Base-by-base conservation (phyloP, 2,329 filamentous ascomycete genomes). In the Talaromyces rugulosus region DNA sequence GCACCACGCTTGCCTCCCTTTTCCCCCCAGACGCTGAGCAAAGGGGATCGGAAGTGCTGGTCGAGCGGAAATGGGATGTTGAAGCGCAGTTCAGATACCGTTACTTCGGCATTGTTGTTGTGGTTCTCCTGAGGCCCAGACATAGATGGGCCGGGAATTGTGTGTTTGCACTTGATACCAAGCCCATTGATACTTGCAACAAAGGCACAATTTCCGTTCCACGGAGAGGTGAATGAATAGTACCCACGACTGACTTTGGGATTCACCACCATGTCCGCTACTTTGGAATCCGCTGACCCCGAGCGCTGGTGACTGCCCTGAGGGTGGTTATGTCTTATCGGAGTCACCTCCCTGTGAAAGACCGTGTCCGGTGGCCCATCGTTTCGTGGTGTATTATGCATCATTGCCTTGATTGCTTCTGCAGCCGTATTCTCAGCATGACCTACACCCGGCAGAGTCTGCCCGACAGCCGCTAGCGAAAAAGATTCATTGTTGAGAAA, bases 151-250 rank as follows among this genome's bases (percentile, higher is more conserved):
- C 72, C 70, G 4, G 73, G 82, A 1, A 92, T 80, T n/a, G 85
- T 78, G 73, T 96, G 91, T 61, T 87, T 87, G 75, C 90, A 93
- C 72, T 87, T 87, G 14, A 96, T 77, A 60, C 85, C 89, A 58
- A 89, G 87, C 2, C 94, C 93, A 51, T 85, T 88, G 61, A 87
- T 83, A 42, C 90, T 89, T 0, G 92, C 95, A 16, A 85, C 82
- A 75, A 98, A 98, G 64, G 93, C 90, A 77, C 94, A 98, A 50
- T 85, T 84, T 16, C 91, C 90, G 64, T 91, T 87, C 94, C 94
- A 98, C 0, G 92, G 93, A 50, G 90, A 95, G 23, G 81, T 78
- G 72, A 97, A 97, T 1, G 87, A 84, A 75, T 96, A 96, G 18
- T 83, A 70, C 33, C 73, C 76, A 61, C 74, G 75, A 60, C 74